These are phyloP conservation scores for Ustilago bromivora DNA, from an alignment of 1,284 basidiomycete species.

Conservation along the genomic window DNA sequence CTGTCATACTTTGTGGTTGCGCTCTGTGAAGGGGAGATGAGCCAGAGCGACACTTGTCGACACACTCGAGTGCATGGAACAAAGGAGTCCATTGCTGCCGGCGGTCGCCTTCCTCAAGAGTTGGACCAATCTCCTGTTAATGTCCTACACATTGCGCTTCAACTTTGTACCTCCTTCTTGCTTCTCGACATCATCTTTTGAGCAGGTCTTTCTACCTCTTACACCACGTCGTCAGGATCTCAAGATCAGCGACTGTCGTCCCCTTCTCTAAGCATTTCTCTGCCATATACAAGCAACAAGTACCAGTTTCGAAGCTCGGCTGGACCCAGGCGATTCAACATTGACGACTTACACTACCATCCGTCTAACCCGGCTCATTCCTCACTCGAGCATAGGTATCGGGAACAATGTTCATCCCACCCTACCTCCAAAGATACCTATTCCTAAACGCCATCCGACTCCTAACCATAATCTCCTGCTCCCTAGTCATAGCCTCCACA, in stretches of 20 bases:
- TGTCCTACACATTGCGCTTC: background rate
- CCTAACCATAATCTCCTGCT: conserved; percentile 39
- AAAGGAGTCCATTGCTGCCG: background rate
- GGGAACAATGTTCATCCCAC: conserved; percentile 36
- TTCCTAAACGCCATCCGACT: conserved; percentile 47
- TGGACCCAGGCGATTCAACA: background rate
- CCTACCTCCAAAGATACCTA: conserved; percentile 44
- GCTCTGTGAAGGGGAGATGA: background rate
- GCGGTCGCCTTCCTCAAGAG: background rate
- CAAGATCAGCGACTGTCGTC: background rate
- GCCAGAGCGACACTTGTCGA: conserved; percentile 14
- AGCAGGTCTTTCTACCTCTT: background rate
- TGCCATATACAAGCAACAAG: too few species aligned
- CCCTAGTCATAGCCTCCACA: conserved; percentile 36
- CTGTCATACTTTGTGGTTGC: background rate
- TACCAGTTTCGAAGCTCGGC: background rate
- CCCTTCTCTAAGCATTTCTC: background rate
- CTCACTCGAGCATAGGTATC: too few species aligned
- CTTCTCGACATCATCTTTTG: background rate
- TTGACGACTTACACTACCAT: too few species aligned
- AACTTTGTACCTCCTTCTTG: background rate
- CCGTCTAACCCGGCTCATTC: too few species aligned
- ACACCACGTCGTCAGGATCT: too few species aligned
- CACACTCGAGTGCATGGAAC: background rate
- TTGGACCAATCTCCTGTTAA: background rate